Evolutionary conservation across 2,329 filamentous ascomycete species (phyloP).

Genomic region (Leptographium galeiforme): DNA sequence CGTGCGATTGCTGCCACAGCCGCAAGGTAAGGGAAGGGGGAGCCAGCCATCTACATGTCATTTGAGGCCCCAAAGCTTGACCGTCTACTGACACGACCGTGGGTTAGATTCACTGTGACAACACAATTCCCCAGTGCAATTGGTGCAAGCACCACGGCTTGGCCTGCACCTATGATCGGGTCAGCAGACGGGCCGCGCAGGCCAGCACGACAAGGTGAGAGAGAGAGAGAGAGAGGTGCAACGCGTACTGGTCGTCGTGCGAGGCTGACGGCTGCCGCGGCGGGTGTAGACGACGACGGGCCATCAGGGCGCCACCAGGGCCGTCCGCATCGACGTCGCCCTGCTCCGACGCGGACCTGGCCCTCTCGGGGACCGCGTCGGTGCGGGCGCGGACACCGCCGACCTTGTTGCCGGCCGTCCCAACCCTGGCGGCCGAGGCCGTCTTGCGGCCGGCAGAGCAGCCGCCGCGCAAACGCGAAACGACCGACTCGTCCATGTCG

Average conservation of each 20-base stretch:
- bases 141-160: constrained; percentile 8
- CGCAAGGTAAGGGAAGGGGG: too few relatives aligned
- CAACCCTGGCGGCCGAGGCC: not conserved
- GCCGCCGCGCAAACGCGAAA: too few relatives aligned
- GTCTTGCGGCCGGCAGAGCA: not conserved
- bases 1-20: constrained; percentile 10
- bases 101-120: constrained; percentile 9
- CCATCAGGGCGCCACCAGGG: not conserved
- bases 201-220: not conserved
- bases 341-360: not conserved
- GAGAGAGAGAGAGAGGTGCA: not conserved
- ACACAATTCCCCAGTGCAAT: constrained; percentile 8
- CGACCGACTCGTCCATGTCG: too few relatives aligned
- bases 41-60: too few relatives aligned
- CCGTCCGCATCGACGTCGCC: not conserved
- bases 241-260: not conserved
- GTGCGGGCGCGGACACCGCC: not conserved
- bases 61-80: not conserved
- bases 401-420: too few relatives aligned
- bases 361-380: too few relatives aligned
- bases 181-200: not conserved
- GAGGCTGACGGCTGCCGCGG: too few relatives aligned
- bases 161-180: constrained; percentile 5
- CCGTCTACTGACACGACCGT: not conserved
- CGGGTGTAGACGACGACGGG: not conserved